Conservation (phyloP, 768 basidiomycete species). For the Suillus discolor region DNA sequence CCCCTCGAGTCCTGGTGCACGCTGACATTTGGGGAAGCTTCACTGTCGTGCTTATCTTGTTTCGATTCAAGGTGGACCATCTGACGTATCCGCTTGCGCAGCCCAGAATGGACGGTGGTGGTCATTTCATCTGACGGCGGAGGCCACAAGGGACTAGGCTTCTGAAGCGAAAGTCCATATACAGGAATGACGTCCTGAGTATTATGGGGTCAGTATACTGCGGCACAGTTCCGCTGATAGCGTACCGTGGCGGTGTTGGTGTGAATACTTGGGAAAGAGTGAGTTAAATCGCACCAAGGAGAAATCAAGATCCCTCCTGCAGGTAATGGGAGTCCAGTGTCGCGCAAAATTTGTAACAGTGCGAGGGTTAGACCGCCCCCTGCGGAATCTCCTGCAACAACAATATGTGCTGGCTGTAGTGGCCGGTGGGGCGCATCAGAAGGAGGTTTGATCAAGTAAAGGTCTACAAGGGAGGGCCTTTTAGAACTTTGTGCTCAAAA, state of each 20-base stretch:
- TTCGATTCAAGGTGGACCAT: conserved; percentile 43
- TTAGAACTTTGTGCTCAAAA: conserved; percentile 3
- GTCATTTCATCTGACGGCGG: conserved; percentile 71
- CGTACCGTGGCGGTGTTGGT: conserved; percentile 81
- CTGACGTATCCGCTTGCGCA: conserved; percentile 64
- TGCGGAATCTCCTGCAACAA: conserved; percentile 90
- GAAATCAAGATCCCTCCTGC: conserved; percentile 90
- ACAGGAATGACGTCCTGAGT: conserved; percentile 75
- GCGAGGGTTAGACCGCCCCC: conserved; percentile 88
- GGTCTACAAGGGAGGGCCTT: conserved; percentile 45
- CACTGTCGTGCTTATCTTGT: conserved; percentile 9
- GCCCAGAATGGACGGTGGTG: conserved; percentile 52
- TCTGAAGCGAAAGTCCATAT: conserved; percentile 78
- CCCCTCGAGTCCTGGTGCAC: conserved; percentile 11
- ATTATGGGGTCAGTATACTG: not conserved
- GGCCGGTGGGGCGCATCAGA: conserved; percentile 74
- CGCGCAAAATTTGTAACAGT: conserved; percentile 85
- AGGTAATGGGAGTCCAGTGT: conserved; percentile 77
- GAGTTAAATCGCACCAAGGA: conserved; percentile 93
- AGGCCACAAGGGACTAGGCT: conserved; percentile 79
- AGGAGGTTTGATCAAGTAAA: conserved; percentile 91
- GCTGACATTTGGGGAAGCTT: conserved; percentile 6
- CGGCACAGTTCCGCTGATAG: not conserved
- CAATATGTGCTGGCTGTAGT: conserved; percentile 78
- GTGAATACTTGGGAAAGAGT: conserved; percentile 90